phyloP scores from a whole-genome alignment of 306 rosid species.

The Vigna mungo region DNA sequence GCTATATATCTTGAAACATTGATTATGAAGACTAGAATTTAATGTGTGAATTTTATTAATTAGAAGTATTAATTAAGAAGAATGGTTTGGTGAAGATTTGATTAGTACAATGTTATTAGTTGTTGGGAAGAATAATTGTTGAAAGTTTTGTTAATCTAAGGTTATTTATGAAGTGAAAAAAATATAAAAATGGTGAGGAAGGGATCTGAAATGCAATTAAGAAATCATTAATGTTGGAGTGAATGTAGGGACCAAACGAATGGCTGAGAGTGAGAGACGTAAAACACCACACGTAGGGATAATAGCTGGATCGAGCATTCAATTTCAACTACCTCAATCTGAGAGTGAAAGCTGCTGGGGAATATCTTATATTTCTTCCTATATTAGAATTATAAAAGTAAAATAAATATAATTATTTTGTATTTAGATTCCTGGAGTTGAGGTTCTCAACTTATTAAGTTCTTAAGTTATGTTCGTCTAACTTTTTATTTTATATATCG shows the following conservation, averaged over 20 bases:
- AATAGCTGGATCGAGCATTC: not conserved
- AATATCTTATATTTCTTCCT: too few species aligned
- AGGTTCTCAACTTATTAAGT: too few species aligned
- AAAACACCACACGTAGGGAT: constrained; percentile 41
- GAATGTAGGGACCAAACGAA: constrained; percentile 24
- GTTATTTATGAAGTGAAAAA: not conserved
- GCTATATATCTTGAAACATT: not conserved
- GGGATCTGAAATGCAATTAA: too few species aligned
- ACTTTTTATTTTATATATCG: too few species aligned
- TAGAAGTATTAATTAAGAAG: not conserved
- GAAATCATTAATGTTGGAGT: too few species aligned
- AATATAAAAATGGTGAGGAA: not conserved
- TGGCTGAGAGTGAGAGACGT: constrained; percentile 32
- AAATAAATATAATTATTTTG: too few species aligned
- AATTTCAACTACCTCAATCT: not conserved
- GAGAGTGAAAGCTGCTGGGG: too few species aligned
- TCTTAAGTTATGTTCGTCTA: too few species aligned
- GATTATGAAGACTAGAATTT: not conserved
- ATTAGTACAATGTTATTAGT: not conserved
- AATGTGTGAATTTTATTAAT: not conserved
- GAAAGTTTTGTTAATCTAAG: not conserved
- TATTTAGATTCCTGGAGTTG: too few species aligned
- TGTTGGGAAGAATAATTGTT: not conserved
- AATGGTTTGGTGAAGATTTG: not conserved
- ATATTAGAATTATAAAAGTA: too few species aligned